A percentile compares a stretch with the other conserved stretches of the same genome.
Evolutionary conservation across 306 rosid genomes (phyloP).

Genomic region (Ziziphus jujuba): DNA sequence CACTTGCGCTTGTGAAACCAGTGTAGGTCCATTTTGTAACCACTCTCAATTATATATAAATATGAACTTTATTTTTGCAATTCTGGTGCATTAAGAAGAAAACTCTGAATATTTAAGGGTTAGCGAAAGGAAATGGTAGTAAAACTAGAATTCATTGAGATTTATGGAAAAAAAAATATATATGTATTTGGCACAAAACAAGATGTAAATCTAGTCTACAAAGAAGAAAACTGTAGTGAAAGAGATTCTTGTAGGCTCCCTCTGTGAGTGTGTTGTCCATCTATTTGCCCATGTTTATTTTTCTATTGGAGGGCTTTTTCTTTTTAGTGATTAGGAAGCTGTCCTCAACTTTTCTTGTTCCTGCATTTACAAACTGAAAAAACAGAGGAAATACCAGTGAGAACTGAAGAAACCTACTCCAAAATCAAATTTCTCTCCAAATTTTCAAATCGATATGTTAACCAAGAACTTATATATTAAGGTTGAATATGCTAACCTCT

Average conservation of each 20-base stretch:
- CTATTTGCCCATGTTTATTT: constrained; percentile 1
- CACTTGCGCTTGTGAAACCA: too few relatives aligned
- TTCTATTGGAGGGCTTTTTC: constrained; percentile 9
- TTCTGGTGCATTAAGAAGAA: too few relatives aligned
- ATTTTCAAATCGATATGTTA: neutral
- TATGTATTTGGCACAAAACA: too few relatives aligned
- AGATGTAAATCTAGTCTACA: neutral
- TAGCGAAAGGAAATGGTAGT: too few relatives aligned
- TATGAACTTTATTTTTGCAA: too few relatives aligned
- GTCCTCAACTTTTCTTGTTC: constrained; percentile 46
- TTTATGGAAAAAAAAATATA: too few relatives aligned
- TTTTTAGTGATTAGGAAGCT: constrained; percentile 63
- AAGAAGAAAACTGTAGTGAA: neutral
- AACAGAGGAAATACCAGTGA: neutral
- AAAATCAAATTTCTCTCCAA: neutral
- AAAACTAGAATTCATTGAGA: too few relatives aligned
- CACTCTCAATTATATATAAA: too few relatives aligned
- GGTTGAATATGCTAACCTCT: constrained; percentile 45
- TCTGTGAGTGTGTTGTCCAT: neutral
- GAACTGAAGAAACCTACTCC: neutral
- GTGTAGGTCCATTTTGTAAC: too few relatives aligned
- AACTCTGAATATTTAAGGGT: too few relatives aligned
- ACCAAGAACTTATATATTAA: neutral
- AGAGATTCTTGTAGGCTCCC: neutral
- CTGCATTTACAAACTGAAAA: constrained; percentile 61